Evolutionary conservation across 1,284 basidiomycete species (phyloP).

Genomic region (Ceratobasidium sp.): DNA sequence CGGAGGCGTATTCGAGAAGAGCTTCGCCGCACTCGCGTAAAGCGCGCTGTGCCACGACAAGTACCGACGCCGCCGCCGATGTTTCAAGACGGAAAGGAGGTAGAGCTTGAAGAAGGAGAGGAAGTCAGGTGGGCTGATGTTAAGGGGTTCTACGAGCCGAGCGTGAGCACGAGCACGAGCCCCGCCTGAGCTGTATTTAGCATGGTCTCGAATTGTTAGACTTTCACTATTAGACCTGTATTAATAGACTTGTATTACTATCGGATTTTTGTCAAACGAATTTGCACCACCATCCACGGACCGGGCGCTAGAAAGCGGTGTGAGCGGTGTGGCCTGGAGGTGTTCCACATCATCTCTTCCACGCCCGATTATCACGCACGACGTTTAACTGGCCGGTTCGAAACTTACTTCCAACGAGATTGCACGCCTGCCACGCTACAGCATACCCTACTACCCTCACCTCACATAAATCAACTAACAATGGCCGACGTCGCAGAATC

Average conservation of each 20-base stretch:
- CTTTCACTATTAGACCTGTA: not conserved
- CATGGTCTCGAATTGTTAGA: not conserved
- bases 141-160: constrained; percentile 59
- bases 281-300: constrained; percentile 30
- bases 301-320: constrained; percentile 25
- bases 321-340: constrained; percentile 7
- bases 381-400: constrained; percentile 10
- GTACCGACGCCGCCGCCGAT: constrained; percentile 29
- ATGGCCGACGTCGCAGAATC: constrained; percentile 53
- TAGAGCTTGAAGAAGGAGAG: constrained; percentile 63
- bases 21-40: constrained; percentile 1
- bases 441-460: not conserved
- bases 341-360: constrained; percentile 38
- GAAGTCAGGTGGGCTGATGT: constrained; percentile 56
- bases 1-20: constrained; percentile 1
- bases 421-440: not conserved
- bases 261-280: constrained; percentile 13
- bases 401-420: constrained; percentile 5
- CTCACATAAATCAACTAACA: constrained; percentile 28
- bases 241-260: not conserved
- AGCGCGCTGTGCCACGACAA: not conserved
- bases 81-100: constrained; percentile 45
- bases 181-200: not conserved
- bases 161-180: not conserved
- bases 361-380: constrained; percentile 30